phyloP scores from a whole-genome alignment of 768 basidiomycete genomes.

The Favolaschia claudopus region DNA sequence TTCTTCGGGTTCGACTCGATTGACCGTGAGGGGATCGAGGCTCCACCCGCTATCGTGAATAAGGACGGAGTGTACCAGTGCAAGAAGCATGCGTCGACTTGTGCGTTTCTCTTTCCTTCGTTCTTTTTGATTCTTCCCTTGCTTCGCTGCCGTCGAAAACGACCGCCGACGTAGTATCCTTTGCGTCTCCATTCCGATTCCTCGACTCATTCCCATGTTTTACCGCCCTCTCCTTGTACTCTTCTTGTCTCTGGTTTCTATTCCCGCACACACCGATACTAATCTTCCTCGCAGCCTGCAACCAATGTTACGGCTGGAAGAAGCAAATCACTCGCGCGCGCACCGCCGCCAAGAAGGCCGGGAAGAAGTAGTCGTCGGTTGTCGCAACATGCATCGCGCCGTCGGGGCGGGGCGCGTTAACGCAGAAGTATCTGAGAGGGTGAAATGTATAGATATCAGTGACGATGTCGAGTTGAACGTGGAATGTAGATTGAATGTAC shows the following conservation, averaged over 20 bases:
- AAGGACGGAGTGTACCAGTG: constrained; percentile 83
- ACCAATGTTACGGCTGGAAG: constrained; percentile 83
- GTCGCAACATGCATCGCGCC: too few relatives aligned
- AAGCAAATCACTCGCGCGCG: constrained; percentile 76
- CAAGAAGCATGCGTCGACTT: constrained; percentile 79
- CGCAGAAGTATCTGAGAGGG: too few relatives aligned
- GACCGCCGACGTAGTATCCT: background rate
- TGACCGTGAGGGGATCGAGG: constrained; percentile 72
- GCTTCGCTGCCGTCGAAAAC: background rate
- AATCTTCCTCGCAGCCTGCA: constrained; percentile 54
- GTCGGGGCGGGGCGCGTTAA: too few relatives aligned
- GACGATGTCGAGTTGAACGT: too few relatives aligned
- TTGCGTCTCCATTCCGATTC: background rate
- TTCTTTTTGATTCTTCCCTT: too few relatives aligned
- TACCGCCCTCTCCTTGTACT: constrained; percentile 48
- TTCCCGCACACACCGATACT: background rate
- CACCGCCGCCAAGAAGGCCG: constrained; percentile 74
- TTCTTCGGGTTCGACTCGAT: constrained; percentile 80
- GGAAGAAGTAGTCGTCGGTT: constrained; percentile 70
- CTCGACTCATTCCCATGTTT: background rate
- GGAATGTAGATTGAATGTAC: too few relatives aligned
- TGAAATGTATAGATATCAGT: too few relatives aligned
- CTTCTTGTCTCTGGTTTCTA: background rate
- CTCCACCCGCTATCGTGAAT: constrained; percentile 66
- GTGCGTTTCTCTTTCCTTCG: constrained; percentile 48